Evolutionary conservation across 164 flowering plant genomes (phyloP).

Genomic region (Magnolia changhungtana): DNA sequence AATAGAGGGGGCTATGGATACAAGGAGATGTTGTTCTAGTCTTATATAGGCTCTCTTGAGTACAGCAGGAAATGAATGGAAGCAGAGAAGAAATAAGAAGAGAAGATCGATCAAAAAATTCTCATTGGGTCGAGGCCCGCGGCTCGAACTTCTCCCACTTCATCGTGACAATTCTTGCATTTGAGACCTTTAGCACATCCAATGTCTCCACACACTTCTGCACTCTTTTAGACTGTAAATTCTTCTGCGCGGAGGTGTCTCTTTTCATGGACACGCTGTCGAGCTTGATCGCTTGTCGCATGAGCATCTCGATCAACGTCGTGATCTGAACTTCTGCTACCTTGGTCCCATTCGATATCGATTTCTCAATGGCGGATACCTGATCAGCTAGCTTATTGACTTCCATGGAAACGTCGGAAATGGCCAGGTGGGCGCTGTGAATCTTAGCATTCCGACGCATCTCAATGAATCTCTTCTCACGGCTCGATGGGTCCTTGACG

Average conservation of each 20-base stretch:
- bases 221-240: constrained; percentile 59
- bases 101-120: constrained; percentile 44
- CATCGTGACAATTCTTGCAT: constrained; percentile 43
- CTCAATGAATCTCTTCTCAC: constrained; percentile 51
- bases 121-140: constrained; percentile 40
- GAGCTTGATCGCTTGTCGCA: constrained; percentile 65
- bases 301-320: constrained; percentile 67
- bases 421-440: constrained; percentile 46
- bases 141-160: constrained; percentile 70
- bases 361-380: constrained; percentile 57
- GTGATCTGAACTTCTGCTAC: constrained; percentile 71
- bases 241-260: constrained; percentile 42
- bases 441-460: constrained; percentile 58
- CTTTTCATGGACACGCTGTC: constrained; percentile 52
- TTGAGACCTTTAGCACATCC: constrained; percentile 54
- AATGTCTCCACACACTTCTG: constrained; percentile 72
- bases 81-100: constrained; percentile 1
- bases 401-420: constrained; percentile 54
- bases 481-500: constrained; percentile 62
- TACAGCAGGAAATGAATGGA: constrained; percentile 11
- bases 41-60: not conserved
- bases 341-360: constrained; percentile 45
- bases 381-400: constrained; percentile 65
- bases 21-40: constrained; percentile 5
- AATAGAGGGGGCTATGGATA: constrained; percentile 1